Conservation (phyloP, 257 asterid genomes). For the Buddleja alternifolia region DNA sequence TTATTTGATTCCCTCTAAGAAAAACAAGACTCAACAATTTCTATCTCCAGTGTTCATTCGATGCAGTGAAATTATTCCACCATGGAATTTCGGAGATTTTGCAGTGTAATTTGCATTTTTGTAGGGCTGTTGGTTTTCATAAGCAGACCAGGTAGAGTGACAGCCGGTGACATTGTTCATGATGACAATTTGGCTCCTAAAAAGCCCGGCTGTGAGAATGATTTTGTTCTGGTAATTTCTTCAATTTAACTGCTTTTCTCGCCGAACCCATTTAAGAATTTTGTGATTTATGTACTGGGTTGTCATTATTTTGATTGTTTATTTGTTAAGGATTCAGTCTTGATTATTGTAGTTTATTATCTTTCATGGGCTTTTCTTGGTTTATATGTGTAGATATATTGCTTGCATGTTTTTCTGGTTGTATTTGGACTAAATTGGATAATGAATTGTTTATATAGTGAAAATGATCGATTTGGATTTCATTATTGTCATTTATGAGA, state of each 20-base stretch:
- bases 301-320: conserved; percentile 3
- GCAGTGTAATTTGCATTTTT: conserved; percentile 38
- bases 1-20: no score
- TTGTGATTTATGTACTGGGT: conserved; percentile 3
- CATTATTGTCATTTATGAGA: neutral
- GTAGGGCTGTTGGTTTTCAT: conserved; percentile 42
- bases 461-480: conserved; percentile 11
- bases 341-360: neutral
- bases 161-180: conserved; percentile 85
- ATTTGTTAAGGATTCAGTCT: conserved; percentile 21
- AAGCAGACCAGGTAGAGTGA: conserved; percentile 40
- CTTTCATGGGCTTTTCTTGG: neutral
- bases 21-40: no score
- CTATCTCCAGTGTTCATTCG: no score
- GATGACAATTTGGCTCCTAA: conserved; percentile 59
- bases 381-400: conserved; percentile 7
- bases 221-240: conserved; percentile 72
- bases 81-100: conserved; percentile 54
- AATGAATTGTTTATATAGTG: neutral
- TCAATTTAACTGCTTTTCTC: conserved; percentile 19
- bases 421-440: conserved; percentile 8
- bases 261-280: conserved; percentile 23
- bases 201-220: conserved; percentile 90
- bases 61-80: no score
- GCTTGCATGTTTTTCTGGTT: neutral